Conservation (phyloP, 148 eudicot genomes). For the Camellia japonica region DNA sequence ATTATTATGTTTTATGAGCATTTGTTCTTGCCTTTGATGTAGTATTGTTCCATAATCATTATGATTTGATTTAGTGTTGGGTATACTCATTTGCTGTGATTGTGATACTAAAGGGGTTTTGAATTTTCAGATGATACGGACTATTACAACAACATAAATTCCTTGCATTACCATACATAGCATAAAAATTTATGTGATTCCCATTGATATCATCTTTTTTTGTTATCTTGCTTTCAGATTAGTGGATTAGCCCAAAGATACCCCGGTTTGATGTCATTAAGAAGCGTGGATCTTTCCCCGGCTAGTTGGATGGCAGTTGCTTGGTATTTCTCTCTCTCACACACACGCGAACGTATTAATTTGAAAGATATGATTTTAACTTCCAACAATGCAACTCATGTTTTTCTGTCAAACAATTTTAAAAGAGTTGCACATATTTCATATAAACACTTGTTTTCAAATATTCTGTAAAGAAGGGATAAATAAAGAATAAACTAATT, state of each 20-base stretch:
- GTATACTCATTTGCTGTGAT: too few species aligned
- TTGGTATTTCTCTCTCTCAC: slow-evolving; percentile 43
- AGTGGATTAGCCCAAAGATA: slow-evolving; percentile 59
- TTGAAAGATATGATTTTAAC: not conserved
- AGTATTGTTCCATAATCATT: not conserved
- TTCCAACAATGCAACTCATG: not conserved
- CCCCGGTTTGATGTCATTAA: slow-evolving; percentile 73
- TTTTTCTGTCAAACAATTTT: not conserved
- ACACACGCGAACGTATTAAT: not conserved
- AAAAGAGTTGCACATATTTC: not conserved
- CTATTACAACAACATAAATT: not conserved
- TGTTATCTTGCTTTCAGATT: slow-evolving; percentile 44
- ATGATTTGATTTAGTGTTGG: not conserved
- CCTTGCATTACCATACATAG: not conserved
- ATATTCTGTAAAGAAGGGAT: too few species aligned
- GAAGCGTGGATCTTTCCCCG: slow-evolving; percentile 89
- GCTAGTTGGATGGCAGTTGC: slow-evolving; percentile 96
- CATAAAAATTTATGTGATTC: slow-evolving; percentile 1
- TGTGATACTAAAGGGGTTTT: not conserved
- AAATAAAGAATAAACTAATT: not conserved
- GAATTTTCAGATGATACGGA: not conserved
- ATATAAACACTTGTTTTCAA: too few species aligned
- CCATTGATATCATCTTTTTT: not conserved
- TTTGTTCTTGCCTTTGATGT: slow-evolving; percentile 22
- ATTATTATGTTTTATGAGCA: slow-evolving; percentile 5